Evolutionary conservation across 768 basidiomycete genomes (phyloP), one percentile per base, ranked within the genome.

Genomic region (Tulasnella sp.): DNA sequence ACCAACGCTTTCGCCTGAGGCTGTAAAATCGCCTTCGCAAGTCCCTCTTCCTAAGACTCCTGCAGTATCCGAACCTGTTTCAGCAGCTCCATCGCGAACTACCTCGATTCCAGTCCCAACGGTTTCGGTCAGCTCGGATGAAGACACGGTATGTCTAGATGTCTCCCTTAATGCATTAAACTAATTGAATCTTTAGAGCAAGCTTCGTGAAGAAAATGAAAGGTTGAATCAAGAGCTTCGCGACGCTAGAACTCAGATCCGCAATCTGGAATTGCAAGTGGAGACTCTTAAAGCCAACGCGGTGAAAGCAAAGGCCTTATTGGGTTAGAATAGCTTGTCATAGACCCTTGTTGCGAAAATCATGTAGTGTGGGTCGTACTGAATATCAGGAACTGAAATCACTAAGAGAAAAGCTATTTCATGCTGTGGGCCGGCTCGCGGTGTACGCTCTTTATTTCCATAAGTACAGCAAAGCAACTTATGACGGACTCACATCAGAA

Each of bases 201-300:
- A 73, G 29, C 78, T 86, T 16, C 78, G 80, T 73, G 80, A 82
- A 32, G 90, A 94, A 77, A 92, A 91, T 75, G 82, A 83, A 0
- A 83, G 82, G 2, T 83, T 95, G 69, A 84, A 79, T 14, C 79
- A 79, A 1, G 90, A 93, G 76, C 84, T 95, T 62, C 85, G 92
- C 35, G 92, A 93, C 32, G 89, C 91, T 39, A 84, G 90, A 42
- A 88, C 89, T 80, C 87, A 90, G 81, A 94, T 95, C 69, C 83
- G 94, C 72, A 89, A 89, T 76, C 80, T 95, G 66, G 93, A 95
- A 81, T 78, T 94, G 73, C 90, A 92, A 81, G 86, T 94, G 22
- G 92, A 94, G 81, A 83, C 84, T 16, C 79, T 91, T 75, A 85
- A 85, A 72, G 87, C 88, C 19, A 94, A 93, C 77, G 90, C 91